Conservation (phyloP, 2,329 filamentous ascomycete species). For the Lithohypha guttulata region DNA sequence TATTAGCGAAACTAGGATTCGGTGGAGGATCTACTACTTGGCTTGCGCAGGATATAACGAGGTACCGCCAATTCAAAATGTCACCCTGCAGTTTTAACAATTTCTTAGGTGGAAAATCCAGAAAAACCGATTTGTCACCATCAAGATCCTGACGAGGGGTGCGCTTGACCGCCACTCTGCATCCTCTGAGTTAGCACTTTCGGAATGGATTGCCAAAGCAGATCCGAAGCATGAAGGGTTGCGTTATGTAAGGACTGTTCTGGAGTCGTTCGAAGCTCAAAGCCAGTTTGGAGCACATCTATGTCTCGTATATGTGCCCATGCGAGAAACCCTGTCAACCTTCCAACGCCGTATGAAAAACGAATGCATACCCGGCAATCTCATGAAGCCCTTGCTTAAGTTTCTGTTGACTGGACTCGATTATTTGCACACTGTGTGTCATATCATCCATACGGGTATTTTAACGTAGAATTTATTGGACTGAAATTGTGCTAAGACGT, state of each 20-base stretch:
- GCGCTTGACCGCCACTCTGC: not conserved
- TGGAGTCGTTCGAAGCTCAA: not conserved
- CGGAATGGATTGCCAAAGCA: not conserved
- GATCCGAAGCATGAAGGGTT: slow-evolving; percentile 4
- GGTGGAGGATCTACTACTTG: slow-evolving; percentile 35
- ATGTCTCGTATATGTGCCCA: slow-evolving; percentile 2
- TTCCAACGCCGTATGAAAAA: slow-evolving; percentile 3
- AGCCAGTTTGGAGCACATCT: not conserved
- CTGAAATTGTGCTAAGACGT: not conserved
- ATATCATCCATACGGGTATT: slow-evolving; percentile 31
- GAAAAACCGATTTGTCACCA: not conserved
- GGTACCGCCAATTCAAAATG: not conserved
- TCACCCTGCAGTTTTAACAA: not conserved
- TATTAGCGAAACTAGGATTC: slow-evolving; percentile 32
- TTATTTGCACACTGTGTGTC: slow-evolving; percentile 32
- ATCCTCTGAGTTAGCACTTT: slow-evolving; percentile 2
- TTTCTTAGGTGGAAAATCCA: slow-evolving; percentile 3
- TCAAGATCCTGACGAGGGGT: slow-evolving; percentile 4
- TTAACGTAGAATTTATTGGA: no score
- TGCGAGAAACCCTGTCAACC: slow-evolving; percentile 4
- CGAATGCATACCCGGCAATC: not conserved
- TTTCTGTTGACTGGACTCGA: slow-evolving; percentile 31
- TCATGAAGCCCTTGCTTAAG: slow-evolving; percentile 22
- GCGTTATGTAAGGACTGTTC: slow-evolving; percentile 3
- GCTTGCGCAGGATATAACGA: slow-evolving; percentile 29